A percentile compares a stretch with the other conserved stretches of the same genome.
These are phyloP conservation scores for Solanum medicagineum DNA, from an alignment of 257 asterid species.

Conservation along the genomic window DNA sequence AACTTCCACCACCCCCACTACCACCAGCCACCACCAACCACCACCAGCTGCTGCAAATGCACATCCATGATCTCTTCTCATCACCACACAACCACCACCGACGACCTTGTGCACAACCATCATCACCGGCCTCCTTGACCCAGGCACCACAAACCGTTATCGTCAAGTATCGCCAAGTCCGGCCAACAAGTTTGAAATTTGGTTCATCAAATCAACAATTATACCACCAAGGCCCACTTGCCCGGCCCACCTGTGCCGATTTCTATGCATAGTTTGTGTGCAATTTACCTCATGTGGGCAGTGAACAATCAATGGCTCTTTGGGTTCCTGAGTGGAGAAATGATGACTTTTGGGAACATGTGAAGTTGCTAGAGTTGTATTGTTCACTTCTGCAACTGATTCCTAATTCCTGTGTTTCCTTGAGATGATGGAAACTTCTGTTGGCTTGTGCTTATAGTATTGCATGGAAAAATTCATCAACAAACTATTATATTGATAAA, in stretches of 20 bases:
- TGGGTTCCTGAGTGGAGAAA: not conserved
- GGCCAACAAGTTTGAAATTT: not conserved
- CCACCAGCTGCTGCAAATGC: not conserved
- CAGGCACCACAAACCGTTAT: not conserved
- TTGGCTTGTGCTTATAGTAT: not conserved
- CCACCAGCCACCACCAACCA: not conserved
- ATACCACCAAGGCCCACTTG: not conserved
- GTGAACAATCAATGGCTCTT: not conserved
- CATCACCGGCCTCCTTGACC: not conserved
- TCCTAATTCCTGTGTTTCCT: not conserved
- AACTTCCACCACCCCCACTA: not conserved
- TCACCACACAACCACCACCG: not conserved
- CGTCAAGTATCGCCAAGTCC: not conserved
- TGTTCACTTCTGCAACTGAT: not conserved
- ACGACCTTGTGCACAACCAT: not conserved
- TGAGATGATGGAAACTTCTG: not conserved
- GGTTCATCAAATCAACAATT: not conserved
- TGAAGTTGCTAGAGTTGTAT: not conserved
- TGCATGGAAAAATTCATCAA: not conserved
- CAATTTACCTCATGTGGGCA: not conserved
- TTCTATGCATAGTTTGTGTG: not conserved
- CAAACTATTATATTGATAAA: not conserved
- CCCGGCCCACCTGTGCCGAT: not conserved
- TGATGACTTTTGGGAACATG: not conserved
- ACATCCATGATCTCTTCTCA: not conserved